These are phyloP conservation scores for Testicularia cyperi DNA, from an alignment of 1,284 basidiomycete species.

Conservation along the genomic window DNA sequence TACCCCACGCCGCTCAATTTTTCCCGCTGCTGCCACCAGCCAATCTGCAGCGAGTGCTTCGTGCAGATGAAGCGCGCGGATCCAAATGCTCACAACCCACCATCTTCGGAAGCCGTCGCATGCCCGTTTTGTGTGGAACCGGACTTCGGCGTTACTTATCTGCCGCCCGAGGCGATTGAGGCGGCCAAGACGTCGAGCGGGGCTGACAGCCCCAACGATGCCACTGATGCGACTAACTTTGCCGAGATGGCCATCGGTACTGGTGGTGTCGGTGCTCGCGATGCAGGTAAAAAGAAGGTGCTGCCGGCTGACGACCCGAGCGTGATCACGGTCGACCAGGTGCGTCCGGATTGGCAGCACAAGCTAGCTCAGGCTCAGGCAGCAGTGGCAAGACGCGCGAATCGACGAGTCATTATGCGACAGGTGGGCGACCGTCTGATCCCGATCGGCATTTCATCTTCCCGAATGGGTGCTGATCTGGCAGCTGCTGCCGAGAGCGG, in stretches of 20 bases:
- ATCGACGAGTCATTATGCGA: conserved; percentile 94
- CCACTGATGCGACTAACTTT: conserved; percentile 33
- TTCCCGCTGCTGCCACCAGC: conserved; percentile 95
- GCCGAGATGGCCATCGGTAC: conserved; percentile 47
- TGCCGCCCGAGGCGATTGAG: conserved; percentile 69
- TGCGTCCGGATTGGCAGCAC: conserved; percentile 56
- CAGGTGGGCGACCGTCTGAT: conserved; percentile 96
- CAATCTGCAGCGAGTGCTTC: conserved; percentile 98
- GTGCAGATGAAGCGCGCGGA: conserved; percentile 97
- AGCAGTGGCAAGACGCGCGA: conserved; percentile 65
- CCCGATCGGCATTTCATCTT: conserved; percentile 83
- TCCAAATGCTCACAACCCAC: conserved; percentile 63
- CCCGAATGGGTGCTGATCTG: conserved; percentile 62
- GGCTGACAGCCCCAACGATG: conserved; percentile 20
- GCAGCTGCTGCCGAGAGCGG: conserved; percentile 37
- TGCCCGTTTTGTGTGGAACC: conserved; percentile 97
- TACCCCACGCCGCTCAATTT: conserved; percentile 69
- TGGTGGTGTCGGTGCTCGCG: conserved; percentile 18
- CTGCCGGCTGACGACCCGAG: conserved; percentile 39
- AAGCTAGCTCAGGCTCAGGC: conserved; percentile 51
- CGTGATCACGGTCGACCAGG: conserved; percentile 52
- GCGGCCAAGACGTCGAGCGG: not conserved
- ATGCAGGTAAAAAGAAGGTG: conserved; percentile 31
- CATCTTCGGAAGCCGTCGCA: conserved; percentile 66
- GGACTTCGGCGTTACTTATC: conserved; percentile 92